Evolutionary conservation across 768 basidiomycete species (phyloP), one percentile per base, ranked within the genome.

Genomic region (Pisolithus microcarpus): DNA sequence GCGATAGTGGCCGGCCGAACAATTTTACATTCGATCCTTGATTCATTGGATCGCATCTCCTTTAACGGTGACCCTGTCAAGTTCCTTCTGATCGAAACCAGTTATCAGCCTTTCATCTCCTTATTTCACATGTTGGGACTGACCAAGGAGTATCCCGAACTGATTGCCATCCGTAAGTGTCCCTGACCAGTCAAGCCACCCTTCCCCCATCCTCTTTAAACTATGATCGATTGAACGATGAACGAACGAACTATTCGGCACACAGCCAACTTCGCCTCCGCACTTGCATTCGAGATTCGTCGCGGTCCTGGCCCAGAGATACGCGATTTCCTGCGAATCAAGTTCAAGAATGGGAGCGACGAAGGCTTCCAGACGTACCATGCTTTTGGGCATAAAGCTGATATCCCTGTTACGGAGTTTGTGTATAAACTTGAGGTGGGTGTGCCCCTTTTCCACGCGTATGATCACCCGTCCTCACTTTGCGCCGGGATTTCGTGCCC

Each of bases 351-450:
- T 66, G 85, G 85, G 39, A 85, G 85, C 38, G 54, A 67, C 38
- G 69, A 70, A 43, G 67, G 67, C 58, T 87, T 84, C 73, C 64
- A 74, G 52, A 78, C 78, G 47, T 63, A 85, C 60, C 78, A 84
- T 56, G 81, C 82, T 65, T 87, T 86, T 63, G 81, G 79, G 48
- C 79, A 82, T 69, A 71, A 77, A 44, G 74, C 77, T 52, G 85
- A 87, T 61, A 84, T 88, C 56, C 82, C 85, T 46, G 72, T 87
- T 59, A 85, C 84, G 23, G 84, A 86, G 63, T 87, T 87, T 72
- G 82, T 85, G 65, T 85, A 85, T 72, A 78, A 80, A 46, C 76
- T 84, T 46, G 81, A 86, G 78, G 85, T 84, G 59, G 77, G 85
- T 84, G 59, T 9, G 66, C 60, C n/a, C 43, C 11, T 26, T 15